Percentiles rank a stretch among this genome's conserved stretches.
phyloP scores from a whole-genome alignment of 345 rosid species.

The Mallotus nudiflorus region DNA sequence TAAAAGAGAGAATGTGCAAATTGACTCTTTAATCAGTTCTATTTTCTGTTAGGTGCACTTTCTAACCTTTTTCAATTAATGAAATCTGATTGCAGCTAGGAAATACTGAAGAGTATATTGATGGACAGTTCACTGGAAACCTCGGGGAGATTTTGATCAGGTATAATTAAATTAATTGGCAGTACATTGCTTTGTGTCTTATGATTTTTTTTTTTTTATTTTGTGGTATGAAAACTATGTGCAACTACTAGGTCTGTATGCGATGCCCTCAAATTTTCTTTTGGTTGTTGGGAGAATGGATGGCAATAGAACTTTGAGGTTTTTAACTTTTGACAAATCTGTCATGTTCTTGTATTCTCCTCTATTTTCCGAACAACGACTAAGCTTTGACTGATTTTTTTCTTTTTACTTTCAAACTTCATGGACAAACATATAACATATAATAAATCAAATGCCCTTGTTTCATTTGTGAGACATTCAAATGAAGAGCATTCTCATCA shows the following conservation, averaged over 20 bases:
- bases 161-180: slow-evolving; percentile 25
- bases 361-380: not conserved
- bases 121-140: slow-evolving; percentile 80
- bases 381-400: too few relatives aligned
- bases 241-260: not conserved
- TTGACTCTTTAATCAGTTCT: too few relatives aligned
- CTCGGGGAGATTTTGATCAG: slow-evolving; percentile 88
- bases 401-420: too few relatives aligned
- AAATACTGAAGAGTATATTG: slow-evolving; percentile 79
- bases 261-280: not conserved
- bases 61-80: slow-evolving; percentile 5
- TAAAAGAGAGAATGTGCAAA: too few relatives aligned
- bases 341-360: not conserved
- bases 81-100: slow-evolving; percentile 53
- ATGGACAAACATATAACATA: too few relatives aligned
- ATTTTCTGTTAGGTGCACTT: not conserved
- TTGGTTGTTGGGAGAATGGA: not conserved
- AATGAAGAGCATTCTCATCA: too few relatives aligned
- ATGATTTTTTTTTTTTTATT: not conserved
- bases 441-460: too few relatives aligned
- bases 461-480: too few relatives aligned
- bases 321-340: not conserved
- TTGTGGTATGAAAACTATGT: not conserved
- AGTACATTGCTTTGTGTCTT: not conserved
- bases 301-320: not conserved